phyloP scores from a whole-genome alignment of 106 monocot genomes.

The Xerophyta viscosa region DNA sequence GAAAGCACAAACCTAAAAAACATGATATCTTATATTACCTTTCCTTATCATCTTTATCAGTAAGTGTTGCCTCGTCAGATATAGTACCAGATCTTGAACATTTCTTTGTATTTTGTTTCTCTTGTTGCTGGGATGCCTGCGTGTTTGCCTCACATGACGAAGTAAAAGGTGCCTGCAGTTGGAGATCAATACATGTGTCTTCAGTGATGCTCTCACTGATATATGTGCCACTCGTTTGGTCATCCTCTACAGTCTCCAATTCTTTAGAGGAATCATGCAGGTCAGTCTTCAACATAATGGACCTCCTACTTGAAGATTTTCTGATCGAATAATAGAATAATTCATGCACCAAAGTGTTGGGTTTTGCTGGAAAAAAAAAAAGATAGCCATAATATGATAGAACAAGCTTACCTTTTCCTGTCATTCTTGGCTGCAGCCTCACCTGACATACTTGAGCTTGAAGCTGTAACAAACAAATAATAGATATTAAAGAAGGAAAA shows the following conservation, averaged over 20 bases:
- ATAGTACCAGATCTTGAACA: neutral
- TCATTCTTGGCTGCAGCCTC: too few species aligned
- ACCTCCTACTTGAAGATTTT: conserved; percentile 6
- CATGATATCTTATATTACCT: neutral
- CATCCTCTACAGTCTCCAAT: conserved; percentile 3
- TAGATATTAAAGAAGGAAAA: too few species aligned
- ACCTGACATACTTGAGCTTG: too few species aligned
- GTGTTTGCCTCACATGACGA: neutral
- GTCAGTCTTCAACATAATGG: conserved; percentile 3
- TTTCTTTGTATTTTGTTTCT: neutral
- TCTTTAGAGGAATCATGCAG: neutral
- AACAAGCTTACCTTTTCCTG: too few species aligned
- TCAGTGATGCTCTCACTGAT: neutral
- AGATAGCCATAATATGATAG: neutral
- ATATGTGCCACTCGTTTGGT: neutral
- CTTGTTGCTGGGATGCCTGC: neutral
- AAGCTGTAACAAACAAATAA: too few species aligned
- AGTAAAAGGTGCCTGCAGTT: neutral
- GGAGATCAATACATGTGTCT: neutral
- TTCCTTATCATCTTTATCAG: neutral
- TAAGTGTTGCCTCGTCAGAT: neutral
- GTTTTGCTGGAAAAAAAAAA: neutral
- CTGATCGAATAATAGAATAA: neutral
- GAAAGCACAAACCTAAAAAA: neutral
- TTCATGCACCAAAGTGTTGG: neutral